phyloP scores from a whole-genome alignment of 1,139 yeast species.

The Yarrowia galli region DNA sequence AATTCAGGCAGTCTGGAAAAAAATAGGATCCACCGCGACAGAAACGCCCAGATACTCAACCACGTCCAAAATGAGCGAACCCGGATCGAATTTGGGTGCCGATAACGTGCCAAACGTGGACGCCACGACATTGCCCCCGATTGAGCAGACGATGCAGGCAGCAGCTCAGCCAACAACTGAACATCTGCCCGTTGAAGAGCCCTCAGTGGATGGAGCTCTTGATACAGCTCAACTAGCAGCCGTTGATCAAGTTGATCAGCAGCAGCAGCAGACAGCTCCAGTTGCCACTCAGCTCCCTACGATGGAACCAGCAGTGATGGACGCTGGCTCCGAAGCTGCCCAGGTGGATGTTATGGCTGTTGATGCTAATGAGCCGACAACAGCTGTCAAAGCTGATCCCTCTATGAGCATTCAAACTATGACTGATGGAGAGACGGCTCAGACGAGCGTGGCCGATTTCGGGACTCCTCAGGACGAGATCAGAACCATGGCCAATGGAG shows the following conservation, averaged over 20 bases:
- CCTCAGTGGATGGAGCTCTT: too few relatives aligned
- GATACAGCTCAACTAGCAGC: background rate
- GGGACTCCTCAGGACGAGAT: background rate
- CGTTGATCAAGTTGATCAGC: background rate
- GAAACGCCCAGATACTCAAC: background rate
- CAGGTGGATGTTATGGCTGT: conserved; percentile 11
- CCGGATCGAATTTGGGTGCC: background rate
- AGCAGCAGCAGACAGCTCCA: background rate
- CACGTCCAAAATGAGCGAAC: background rate
- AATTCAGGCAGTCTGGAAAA: conserved; percentile 14
- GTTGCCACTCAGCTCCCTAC: background rate
- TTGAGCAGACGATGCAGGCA: background rate
- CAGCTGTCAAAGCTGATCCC: background rate
- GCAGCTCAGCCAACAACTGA: background rate
- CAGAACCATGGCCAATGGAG: conserved; percentile 17
- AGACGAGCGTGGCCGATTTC: background rate
- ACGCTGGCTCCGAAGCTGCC: conserved; percentile 3
- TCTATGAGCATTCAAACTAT: background rate
- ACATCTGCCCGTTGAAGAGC: background rate
- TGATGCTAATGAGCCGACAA: background rate
- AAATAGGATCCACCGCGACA: background rate
- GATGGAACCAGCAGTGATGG: background rate
- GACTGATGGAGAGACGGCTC: conserved; percentile 4
- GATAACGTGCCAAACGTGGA: background rate
- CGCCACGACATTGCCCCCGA: background rate